Evolutionary conservation across 768 basidiomycete genomes (phyloP).

Genomic region (Clitopilus hobsonii): DNA sequence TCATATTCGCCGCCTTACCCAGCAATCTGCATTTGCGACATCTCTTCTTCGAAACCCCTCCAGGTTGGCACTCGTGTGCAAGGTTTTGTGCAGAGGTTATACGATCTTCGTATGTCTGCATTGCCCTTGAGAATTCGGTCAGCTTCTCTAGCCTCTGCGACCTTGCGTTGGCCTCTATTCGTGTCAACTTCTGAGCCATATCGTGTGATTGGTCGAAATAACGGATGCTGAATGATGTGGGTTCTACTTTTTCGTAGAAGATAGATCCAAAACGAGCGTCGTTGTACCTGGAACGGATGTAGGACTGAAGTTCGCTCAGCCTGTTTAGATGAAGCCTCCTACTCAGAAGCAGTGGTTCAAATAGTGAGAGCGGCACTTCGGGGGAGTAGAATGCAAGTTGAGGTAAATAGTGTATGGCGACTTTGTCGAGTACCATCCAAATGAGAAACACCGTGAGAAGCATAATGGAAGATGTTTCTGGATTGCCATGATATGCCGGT

Average conservation of each 20-base stretch:
- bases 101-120: slow-evolving; percentile 15
- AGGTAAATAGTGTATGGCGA: slow-evolving; percentile 26
- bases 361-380: slow-evolving; percentile 30
- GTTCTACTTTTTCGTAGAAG: slow-evolving; percentile 19
- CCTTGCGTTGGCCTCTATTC: slow-evolving; percentile 24
- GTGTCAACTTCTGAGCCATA: slow-evolving; percentile 14
- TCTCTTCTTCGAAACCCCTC: neutral
- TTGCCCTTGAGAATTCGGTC: slow-evolving; percentile 19
- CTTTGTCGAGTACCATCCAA: slow-evolving; percentile 42
- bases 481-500: slow-evolving; percentile 23
- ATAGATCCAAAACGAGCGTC: slow-evolving; percentile 21
- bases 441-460: slow-evolving; percentile 40
- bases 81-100: slow-evolving; percentile 1
- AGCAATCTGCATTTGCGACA: slow-evolving; percentile 25
- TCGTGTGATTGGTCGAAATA: slow-evolving; percentile 23
- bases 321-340: slow-evolving; percentile 21
- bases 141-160: slow-evolving; percentile 12
- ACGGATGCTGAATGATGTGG: slow-evolving; percentile 25
- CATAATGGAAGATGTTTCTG: slow-evolving; percentile 37
- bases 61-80: slow-evolving; percentile 8
- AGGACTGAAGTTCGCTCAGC: slow-evolving; percentile 17
- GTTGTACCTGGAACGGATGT: slow-evolving; percentile 24
- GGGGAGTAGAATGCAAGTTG: slow-evolving; percentile 41
- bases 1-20: slow-evolving; percentile 10
- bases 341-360: slow-evolving; percentile 38